Evolutionary conservation across 495 filamentous ascomycete species (phyloP).

Genomic region (Penicillium chermesinum): DNA sequence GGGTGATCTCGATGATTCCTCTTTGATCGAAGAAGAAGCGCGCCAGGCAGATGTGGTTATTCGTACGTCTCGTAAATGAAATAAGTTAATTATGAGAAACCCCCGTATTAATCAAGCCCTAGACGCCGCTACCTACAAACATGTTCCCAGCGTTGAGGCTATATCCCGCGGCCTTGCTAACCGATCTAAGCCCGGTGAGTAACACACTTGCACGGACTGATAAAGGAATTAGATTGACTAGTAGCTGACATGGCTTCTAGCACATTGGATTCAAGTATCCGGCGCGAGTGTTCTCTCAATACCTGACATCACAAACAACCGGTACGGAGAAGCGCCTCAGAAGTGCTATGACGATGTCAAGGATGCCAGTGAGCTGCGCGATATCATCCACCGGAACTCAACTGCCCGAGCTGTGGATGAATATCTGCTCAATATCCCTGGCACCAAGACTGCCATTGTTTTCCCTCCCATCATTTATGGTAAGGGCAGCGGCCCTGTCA

Average conservation of each 20-base stretch:
- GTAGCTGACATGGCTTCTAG: background rate
- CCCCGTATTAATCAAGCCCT: background rate
- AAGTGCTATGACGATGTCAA: constrained; percentile 26
- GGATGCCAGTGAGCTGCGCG: constrained; percentile 20
- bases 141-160: constrained; percentile 36
- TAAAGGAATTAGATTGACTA: background rate
- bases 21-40: constrained; percentile 36
- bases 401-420: constrained; percentile 48
- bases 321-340: constrained; percentile 15
- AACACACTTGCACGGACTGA: too few species aligned
- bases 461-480: constrained; percentile 72
- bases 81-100: too few species aligned
- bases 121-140: constrained; percentile 40
- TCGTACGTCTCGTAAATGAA: constrained; percentile 22
- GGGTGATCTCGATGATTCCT: constrained; percentile 42
- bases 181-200: constrained; percentile 18
- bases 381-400: constrained; percentile 41
- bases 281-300: constrained; percentile 29
- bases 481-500: constrained; percentile 57
- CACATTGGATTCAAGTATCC: constrained; percentile 31
- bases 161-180: constrained; percentile 32
- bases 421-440: constrained; percentile 37
- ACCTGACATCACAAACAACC: constrained; percentile 22
- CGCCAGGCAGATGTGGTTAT: constrained; percentile 45
- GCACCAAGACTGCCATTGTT: constrained; percentile 57